Evolutionary conservation across 2,329 filamentous ascomycete species (phyloP).

Genomic region (Alternaria viburni): DNA sequence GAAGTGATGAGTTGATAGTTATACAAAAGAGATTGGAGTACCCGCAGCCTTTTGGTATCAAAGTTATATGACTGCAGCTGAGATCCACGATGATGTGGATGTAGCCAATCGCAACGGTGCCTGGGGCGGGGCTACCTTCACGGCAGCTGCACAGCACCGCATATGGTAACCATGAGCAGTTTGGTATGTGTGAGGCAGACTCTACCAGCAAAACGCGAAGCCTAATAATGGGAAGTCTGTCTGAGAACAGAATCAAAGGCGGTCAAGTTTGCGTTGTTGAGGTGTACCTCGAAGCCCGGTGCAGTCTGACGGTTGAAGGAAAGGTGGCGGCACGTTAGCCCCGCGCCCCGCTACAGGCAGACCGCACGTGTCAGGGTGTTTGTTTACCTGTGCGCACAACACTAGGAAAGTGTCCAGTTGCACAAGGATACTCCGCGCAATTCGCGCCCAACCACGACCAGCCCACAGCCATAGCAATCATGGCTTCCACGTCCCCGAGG

Average conservation of each 20-base stretch:
- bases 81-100: not conserved
- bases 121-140: not conserved
- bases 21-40: not conserved
- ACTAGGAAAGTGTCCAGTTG: constrained; percentile 13
- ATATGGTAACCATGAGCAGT: not conserved
- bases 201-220: not conserved
- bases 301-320: not conserved
- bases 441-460: constrained; percentile 12
- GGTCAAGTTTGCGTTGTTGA: no score
- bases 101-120: not conserved
- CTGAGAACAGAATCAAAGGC: not conserved
- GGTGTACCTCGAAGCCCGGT: no score
- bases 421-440: constrained; percentile 9
- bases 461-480: constrained; percentile 31
- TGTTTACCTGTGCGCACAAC: constrained; percentile 27
- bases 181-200: not conserved
- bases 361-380: constrained; percentile 29
- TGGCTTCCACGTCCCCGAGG: constrained; percentile 52
- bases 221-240: not conserved
- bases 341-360: constrained; percentile 13
- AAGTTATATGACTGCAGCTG: not conserved
- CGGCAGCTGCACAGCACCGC: not conserved
- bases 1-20: not conserved
- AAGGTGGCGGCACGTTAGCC: constrained; percentile 1
- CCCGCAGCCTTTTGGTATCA: not conserved